Base-by-base conservation (phyloP, 179 eudicot species). In the Beta corolliflora region DNA sequence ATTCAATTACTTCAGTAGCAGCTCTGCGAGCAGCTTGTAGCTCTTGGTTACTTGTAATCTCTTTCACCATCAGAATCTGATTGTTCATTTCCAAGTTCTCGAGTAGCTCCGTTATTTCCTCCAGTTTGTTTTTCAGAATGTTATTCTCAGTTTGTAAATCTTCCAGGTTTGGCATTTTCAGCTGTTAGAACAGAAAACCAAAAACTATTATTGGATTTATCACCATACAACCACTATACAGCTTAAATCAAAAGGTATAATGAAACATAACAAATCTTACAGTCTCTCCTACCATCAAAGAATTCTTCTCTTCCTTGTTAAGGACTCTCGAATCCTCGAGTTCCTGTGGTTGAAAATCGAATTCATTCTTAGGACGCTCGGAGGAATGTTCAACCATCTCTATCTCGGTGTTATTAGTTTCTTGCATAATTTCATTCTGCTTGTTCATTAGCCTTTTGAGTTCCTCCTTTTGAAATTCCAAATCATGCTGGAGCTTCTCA, bases 1-100 rank as follows among this genome's bases (percentile, higher is more conserved):
- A 67, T 8, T 3, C 14, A 25, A 7, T 48, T 80, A 81, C 87
- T 21, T 84, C 81, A 68, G n/a, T 44, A 29, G 82, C 87, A 59
- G 76, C 82, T 77, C 55, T 58, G 5, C 84, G 82, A 78, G 87
- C 84, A 81, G 78, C 82, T 81, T 84, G 87, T 29, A 81, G 81
- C 80, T 84, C 84, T 1, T 74, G 82, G 73, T 84, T 82, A 81
- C 81, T 68, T 63, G 41, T 68, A 59, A 84, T 68, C 73, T 84
- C 87, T 54, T 81, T 78, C 69, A 84, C 21, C 69, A 75, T 75
- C 8, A 84, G 76, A 71, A 77, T 44, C 45, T 59, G 79, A 60
- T 81, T 81, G 68, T 74, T 75, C 60, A 50, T 73, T 82, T 81
- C 84, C 82, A 73, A 3, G 44, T 25, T 73, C 73, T 78, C 73